These are phyloP conservation scores for Naganishia vaughanmartiniae DNA, from an alignment of 768 basidiomycete species.

Conservation along the genomic window DNA sequence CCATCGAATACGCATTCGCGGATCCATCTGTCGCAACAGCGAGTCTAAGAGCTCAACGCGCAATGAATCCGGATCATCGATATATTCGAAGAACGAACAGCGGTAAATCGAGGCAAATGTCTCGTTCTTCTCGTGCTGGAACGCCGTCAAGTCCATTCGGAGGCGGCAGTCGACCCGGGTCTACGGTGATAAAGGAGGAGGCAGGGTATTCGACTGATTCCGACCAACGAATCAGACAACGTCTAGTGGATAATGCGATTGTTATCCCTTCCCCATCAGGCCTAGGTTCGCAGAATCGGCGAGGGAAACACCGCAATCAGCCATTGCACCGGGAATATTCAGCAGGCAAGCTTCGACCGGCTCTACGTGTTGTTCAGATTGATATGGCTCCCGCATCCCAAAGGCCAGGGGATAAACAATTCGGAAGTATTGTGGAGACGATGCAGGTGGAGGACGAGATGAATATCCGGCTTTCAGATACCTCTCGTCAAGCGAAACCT, in stretches of 20 bases:
- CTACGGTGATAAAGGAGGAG: not conserved
- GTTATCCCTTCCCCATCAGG: not conserved
- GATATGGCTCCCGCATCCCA: not conserved
- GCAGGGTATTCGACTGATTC: conserved; percentile 8
- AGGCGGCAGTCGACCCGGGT: not conserved
- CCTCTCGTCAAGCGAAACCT: not conserved
- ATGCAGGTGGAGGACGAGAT: not conserved
- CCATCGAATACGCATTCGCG: conserved; percentile 13
- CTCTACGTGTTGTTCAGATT: not conserved
- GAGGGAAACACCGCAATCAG: not conserved
- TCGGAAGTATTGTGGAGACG: not conserved
- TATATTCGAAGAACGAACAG: not conserved
- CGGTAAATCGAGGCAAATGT: too few species aligned
- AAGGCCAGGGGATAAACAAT: not conserved
- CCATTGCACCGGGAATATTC: conserved; percentile 12
- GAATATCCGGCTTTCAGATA: not conserved
- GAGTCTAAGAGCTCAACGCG: not conserved
- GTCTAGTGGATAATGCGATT: not conserved
- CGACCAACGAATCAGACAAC: not conserved
- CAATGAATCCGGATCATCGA: conserved; percentile 3
- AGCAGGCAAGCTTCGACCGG: conserved; percentile 4
- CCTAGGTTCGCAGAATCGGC: not conserved
- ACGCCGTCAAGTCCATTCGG: not conserved
- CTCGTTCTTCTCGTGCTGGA: not conserved
- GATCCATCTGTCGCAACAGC: conserved; percentile 21